Base-by-base conservation (phyloP, 257 asterid species). In the Ligustrum vulgare region DNA sequence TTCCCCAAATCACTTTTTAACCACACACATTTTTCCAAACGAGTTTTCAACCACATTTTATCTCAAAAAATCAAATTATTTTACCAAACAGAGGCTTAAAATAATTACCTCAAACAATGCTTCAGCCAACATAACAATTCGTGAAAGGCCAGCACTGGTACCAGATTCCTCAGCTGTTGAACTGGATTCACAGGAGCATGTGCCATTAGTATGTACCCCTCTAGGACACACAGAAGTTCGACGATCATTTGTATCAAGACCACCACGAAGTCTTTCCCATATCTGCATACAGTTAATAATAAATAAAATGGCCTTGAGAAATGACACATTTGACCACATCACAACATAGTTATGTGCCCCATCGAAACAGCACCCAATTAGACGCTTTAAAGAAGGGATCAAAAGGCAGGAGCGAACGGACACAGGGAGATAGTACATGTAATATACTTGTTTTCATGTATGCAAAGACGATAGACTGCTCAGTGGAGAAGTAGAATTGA, bases 61-160 rank as follows among this genome's bases (percentile, higher is more conserved):
- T 1, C 31, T 28, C 31, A 1, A 28, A 28, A 28, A 28, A 28
- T 1, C 0, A 28, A 28, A 28, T 28, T 28, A 0, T 28, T 28
- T 28, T 28, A 28, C 31, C 31, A 28, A 28, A 28, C 31, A 28
- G 31, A 28, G 31, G 31, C 31, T 0, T 0, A 28, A 28, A 28
- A 28, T 28, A 28, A 28, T 65, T 85, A 90, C 97, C 98, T 93
- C 97, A 84, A 93, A 93, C 73, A 93, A 83, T 66, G 98, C 96
- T 86, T 93, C 98, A 49, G 96, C 98, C 78, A 93, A 91, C 95
- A 93, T 88, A 68, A 93, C 91, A 73, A 93, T 90, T 62, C 96
- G 88, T 56, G 96, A 89, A 78, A 93, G 84, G 78, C 98, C 91
- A 64, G 93, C 93, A 67, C 92, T 90, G 54, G 90, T 37, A 51